Evolutionary conservation across 2,329 filamentous ascomycete genomes (phyloP), one percentile per base, ranked within the genome.

Genomic region (Davidsoniella virescens): DNA sequence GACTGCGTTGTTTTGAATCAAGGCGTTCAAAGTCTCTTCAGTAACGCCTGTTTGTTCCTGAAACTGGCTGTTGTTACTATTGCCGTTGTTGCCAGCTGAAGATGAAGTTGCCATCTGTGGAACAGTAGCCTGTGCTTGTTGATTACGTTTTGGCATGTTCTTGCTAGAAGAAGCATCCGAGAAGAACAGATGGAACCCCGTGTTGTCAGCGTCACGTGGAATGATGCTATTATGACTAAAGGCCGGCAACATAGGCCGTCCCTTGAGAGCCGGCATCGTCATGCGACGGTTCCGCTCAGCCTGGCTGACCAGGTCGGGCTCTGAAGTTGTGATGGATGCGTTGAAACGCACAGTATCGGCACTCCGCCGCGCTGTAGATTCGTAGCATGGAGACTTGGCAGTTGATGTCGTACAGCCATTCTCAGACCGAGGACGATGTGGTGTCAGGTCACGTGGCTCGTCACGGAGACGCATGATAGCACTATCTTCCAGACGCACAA

Each of bases 281-380:
- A 76, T 73, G 46, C 75, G 70, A 37, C 75, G 68, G 17, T 76
- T 58, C 56, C 72, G 76, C 52, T 79, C 75, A 57, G 78, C 73
- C 52, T 77, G 72, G 42, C 69, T 61, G 0, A 73, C 59, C 12
- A 76, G 57, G 54, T 78, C 72, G 8, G 65, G 71, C 55, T 79
- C 73, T 57, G 72, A 77, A 57, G 68, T 67, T 6, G 29, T 9
- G 29, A 33, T 33, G 50, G 65, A 66, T 29, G 67, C 62, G 44
- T 62, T 48, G 56, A 59, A 60, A 23, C 37, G 23, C 16, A 56
- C 58, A n/a, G 59, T 52, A 1, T 52, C 33, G n/a, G 48, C 23
- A 10, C 64, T 59, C 3, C 64, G 66, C 18, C 43, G 40, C 23
- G 47, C 49, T 3, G 67, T 65, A 10, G 63, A 60, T 62, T 67